Conservation (phyloP, 495 filamentous ascomycete species). For the Recurvomyces mirabilis region DNA sequence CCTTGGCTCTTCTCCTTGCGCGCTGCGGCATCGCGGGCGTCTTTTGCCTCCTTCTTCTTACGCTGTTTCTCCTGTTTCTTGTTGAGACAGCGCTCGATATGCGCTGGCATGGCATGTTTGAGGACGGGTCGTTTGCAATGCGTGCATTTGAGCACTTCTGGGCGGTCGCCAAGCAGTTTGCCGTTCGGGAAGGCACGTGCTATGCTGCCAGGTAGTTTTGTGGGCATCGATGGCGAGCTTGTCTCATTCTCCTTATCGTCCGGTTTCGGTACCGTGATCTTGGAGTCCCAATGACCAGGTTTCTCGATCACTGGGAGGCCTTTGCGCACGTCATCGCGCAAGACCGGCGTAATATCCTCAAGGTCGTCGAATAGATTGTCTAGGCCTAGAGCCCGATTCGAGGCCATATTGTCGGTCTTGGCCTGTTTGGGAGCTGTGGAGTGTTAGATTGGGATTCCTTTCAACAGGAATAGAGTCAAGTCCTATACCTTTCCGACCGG, state of each 20-base stretch:
- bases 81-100: constrained; percentile 33
- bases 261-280: constrained; percentile 1
- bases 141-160: constrained; percentile 32
- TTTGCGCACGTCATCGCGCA: constrained; percentile 13
- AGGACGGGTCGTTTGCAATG: constrained; percentile 36
- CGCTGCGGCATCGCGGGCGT: constrained; percentile 40
- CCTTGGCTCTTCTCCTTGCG: constrained; percentile 33
- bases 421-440: background rate
- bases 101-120: constrained; percentile 25
- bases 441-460: constrained; percentile 6
- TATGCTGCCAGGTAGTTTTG: constrained; percentile 57
- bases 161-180: constrained; percentile 43
- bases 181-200: constrained; percentile 62
- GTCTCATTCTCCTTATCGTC: constrained; percentile 9
- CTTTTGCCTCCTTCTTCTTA: constrained; percentile 39
- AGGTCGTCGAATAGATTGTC: constrained; percentile 17
- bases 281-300: constrained; percentile 14
- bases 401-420: background rate
- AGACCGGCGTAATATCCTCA: background rate
- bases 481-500: constrained; percentile 18
- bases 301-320: constrained; percentile 10
- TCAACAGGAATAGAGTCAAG: background rate
- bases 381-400: constrained; percentile 6
- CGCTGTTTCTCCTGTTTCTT: constrained; percentile 40
- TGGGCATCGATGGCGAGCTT: constrained; percentile 38